Conservation (phyloP, 345 rosid species). For the Eucalyptus tenuipes region DNA sequence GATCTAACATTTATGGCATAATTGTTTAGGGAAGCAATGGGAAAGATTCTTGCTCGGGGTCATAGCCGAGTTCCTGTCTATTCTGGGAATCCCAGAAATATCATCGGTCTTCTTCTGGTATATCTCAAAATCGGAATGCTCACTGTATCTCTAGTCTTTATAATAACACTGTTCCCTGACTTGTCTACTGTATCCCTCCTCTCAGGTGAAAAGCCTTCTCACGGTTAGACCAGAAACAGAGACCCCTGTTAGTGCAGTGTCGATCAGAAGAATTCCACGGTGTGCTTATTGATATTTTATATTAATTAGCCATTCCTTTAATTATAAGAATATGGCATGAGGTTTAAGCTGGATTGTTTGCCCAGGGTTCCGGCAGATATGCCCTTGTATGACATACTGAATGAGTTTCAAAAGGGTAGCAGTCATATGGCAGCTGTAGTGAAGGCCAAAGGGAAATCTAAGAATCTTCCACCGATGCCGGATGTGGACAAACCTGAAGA, state of each 20-base stretch:
- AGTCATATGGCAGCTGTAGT: conserved; percentile 99
- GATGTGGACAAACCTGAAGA: conserved; percentile 28
- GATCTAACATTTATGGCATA: background rate
- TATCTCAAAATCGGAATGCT: background rate
- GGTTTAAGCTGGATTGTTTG: background rate
- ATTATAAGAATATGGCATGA: background rate
- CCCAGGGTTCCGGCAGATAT: conserved; percentile 93
- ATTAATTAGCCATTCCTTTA: background rate
- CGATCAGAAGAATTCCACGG: conserved; percentile 93
- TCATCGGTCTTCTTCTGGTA: conserved; percentile 92
- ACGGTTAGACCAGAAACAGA: conserved; percentile 95
- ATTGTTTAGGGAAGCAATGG: conserved; percentile 79
- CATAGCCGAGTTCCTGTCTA: conserved; percentile 96
- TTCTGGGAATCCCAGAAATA: conserved; percentile 71
- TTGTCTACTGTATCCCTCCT: background rate
- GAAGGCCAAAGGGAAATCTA: conserved; percentile 50
- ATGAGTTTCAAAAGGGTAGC: conserved; percentile 98
- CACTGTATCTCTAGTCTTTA: background rate
- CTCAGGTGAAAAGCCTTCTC: conserved; percentile 88
- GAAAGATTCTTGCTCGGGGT: conserved; percentile 84
- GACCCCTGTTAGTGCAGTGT: conserved; percentile 83
- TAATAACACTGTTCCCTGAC: background rate
- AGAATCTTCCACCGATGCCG: conserved; percentile 16
- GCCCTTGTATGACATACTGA: conserved; percentile 92
- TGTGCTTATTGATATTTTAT: background rate